Conservation (phyloP, 306 rosid species). For the Boehmeria nivea region DNA sequence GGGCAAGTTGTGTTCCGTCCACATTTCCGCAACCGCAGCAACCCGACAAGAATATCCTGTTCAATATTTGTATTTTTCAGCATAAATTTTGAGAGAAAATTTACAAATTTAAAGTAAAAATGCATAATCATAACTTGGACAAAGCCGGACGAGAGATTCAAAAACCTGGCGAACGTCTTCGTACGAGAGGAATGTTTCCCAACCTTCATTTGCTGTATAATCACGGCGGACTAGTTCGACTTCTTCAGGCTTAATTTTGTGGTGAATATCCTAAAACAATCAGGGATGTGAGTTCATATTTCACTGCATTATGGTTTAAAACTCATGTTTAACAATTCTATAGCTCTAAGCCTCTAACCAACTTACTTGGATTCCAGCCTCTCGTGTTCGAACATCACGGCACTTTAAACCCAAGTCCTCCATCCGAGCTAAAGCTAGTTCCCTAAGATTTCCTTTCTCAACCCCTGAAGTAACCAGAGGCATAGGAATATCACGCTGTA, state of each 20-base stretch:
- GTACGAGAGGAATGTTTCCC: slow-evolving; percentile 96
- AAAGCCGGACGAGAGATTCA: slow-evolving; percentile 5
- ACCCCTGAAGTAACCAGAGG: slow-evolving; percentile 97
- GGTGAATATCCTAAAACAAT: slow-evolving; percentile 69
- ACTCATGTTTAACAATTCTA: background rate
- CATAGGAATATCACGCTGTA: slow-evolving; percentile 98
- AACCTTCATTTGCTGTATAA: slow-evolving; percentile 86
- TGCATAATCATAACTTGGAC: too few relatives aligned
- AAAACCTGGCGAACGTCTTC: slow-evolving; percentile 88
- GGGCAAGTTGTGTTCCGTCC: slow-evolving; percentile 78
- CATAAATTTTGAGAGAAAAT: too few relatives aligned
- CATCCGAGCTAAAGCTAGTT: slow-evolving; percentile 94
- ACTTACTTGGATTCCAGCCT: slow-evolving; percentile 95
- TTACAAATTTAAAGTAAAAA: too few relatives aligned
- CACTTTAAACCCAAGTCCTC: slow-evolving; percentile 95
- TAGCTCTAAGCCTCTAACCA: too few relatives aligned
- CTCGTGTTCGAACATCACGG: slow-evolving; percentile 94
- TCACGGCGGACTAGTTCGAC: slow-evolving; percentile 97
- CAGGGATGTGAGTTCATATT: too few relatives aligned
- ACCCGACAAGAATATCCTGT: slow-evolving; percentile 93
- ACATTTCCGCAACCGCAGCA: slow-evolving; percentile 80
- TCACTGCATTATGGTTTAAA: background rate
- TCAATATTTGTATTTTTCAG: background rate
- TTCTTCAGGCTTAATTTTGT: slow-evolving; percentile 87
- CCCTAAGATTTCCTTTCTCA: slow-evolving; percentile 94